These are phyloP conservation scores for Lasiosphaeriaceae sp. DNA, from an alignment of 495 filamentous ascomycete genomes.

Conservation along the genomic window DNA sequence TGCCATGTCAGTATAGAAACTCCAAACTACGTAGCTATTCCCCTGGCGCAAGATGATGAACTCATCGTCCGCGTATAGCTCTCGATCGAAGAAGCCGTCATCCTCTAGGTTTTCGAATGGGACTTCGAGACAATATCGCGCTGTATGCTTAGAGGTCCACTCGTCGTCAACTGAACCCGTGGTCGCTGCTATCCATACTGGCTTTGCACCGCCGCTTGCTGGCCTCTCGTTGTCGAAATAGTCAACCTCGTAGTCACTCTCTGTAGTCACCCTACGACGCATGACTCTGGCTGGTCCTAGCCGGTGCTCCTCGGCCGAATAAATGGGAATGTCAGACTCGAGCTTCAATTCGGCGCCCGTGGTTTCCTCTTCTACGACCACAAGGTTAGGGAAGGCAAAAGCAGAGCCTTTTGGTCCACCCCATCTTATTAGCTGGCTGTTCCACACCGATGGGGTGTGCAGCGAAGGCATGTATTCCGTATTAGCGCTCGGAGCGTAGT, in stretches of 20 bases:
- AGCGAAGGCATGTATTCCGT: background rate
- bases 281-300: too few relatives aligned
- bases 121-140: background rate
- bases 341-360: background rate
- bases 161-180: too few relatives aligned
- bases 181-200: too few relatives aligned
- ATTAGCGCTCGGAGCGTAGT: background rate
- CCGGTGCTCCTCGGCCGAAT: too few relatives aligned
- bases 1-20: conserved; percentile 11
- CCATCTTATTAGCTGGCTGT: background rate
- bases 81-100: too few relatives aligned
- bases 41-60: background rate
- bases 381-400: too few relatives aligned
- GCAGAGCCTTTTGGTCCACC: background rate
- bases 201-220: too few relatives aligned
- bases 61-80: conserved; percentile 4
- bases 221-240: too few relatives aligned
- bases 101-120: background rate
- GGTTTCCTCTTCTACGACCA: background rate
- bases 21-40: conserved; percentile 6
- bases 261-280: too few relatives aligned
- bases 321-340: background rate
- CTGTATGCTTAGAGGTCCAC: too few relatives aligned
- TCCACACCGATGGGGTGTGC: background rate
- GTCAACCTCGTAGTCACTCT: too few relatives aligned